Evolutionary conservation across 768 basidiomycete genomes (phyloP).

Genomic region (Favolaschia claudopus): DNA sequence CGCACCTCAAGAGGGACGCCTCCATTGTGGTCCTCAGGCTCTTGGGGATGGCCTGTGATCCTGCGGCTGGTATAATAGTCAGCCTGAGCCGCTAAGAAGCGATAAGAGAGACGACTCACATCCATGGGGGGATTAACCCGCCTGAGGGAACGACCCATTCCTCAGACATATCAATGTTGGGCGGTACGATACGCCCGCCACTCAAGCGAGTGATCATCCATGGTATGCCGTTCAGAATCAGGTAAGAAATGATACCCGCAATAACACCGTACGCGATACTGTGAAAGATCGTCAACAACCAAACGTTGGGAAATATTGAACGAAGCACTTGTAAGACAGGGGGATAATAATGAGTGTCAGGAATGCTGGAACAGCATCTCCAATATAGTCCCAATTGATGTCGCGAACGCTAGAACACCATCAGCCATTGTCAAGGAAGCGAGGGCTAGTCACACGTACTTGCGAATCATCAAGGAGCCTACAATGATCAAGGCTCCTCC

Average conservation of each 20-base stretch:
- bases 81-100: neutral
- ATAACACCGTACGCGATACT: constrained; percentile 93
- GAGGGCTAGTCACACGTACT: constrained; percentile 49
- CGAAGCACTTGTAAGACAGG: constrained; percentile 73
- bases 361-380: constrained; percentile 89
- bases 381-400: constrained; percentile 90
- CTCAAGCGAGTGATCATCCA: constrained; percentile 61
- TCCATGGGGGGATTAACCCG: constrained; percentile 71
- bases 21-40: constrained; percentile 1
- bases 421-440: constrained; percentile 4
- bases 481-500: constrained; percentile 87
- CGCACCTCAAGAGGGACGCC: constrained; percentile 24
- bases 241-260: constrained; percentile 74
- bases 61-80: constrained; percentile 4
- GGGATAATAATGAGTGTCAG: constrained; percentile 83
- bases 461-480: constrained; percentile 89
- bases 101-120: constrained; percentile 51
- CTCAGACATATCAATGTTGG: constrained; percentile 70
- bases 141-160: constrained; percentile 78
- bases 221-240: constrained; percentile 75
- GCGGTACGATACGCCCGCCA: constrained; percentile 68
- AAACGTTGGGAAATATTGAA: neutral
- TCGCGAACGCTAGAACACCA: constrained; percentile 64
- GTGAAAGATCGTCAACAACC: constrained; percentile 6
- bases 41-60: neutral